phyloP scores from a whole-genome alignment of 306 rosid genomes.

The Dalbergia cultrata region DNA sequence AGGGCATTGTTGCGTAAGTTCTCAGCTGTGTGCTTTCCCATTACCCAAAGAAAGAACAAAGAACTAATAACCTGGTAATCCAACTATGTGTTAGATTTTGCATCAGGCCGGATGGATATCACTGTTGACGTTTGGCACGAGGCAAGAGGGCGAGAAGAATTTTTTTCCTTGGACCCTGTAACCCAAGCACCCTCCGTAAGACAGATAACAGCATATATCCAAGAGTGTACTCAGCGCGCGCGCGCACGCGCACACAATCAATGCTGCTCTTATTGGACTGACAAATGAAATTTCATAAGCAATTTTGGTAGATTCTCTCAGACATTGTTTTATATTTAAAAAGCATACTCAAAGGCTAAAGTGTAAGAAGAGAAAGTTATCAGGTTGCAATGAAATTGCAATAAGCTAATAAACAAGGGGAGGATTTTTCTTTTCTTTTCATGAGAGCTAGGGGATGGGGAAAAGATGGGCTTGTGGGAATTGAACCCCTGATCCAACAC shows the following conservation, averaged over 20 bases:
- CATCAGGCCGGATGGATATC: constrained; percentile 38
- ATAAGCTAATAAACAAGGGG: constrained; percentile 4
- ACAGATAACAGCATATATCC: constrained; percentile 22
- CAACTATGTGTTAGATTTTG: constrained; percentile 34
- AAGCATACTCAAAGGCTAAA: background rate
- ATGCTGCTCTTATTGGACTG: background rate
- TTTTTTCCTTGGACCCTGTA: constrained; percentile 98
- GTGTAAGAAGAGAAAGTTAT: background rate
- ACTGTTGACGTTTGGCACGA: constrained; percentile 69
- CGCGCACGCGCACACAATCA: background rate
- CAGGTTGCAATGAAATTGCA: background rate
- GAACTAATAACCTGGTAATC: constrained; percentile 35
- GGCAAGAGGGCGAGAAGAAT: constrained; percentile 79
- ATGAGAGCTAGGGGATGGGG: too few relatives aligned
- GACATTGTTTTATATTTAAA: background rate
- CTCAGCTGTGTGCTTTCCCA: constrained; percentile 40
- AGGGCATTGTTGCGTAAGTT: constrained; percentile 36
- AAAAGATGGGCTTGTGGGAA: too few relatives aligned
- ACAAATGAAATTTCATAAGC: constrained; percentile 15
- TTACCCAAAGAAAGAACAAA: constrained; percentile 25
- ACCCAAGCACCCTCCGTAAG: constrained; percentile 50
- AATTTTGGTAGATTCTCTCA: constrained; percentile 13
- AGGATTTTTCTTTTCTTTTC: background rate
- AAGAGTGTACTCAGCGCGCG: background rate
- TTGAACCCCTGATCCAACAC: too few relatives aligned